Conservation (phyloP, 2,329 filamentous ascomycete genomes). For the Aspergillus sclerotialis region DNA sequence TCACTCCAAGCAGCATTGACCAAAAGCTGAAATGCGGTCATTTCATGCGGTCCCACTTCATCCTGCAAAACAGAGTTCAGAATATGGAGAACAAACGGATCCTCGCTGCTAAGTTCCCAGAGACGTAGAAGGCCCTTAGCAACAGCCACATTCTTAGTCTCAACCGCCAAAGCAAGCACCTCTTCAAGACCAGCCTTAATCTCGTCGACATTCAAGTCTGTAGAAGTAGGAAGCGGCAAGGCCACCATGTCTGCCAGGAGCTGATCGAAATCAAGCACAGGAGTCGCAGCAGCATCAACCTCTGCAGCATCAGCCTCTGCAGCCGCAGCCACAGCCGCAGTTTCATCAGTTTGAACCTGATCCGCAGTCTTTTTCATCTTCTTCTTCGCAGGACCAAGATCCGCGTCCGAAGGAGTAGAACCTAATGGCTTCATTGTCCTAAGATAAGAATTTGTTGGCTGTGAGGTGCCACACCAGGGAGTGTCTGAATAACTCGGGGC, state of each 20-base stretch:
- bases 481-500: slow-evolving; percentile 70
- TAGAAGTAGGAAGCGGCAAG: slow-evolving; percentile 14
- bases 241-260: slow-evolving; percentile 12
- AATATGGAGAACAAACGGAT: slow-evolving; percentile 25
- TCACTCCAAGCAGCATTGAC: slow-evolving; percentile 22
- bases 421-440: slow-evolving; percentile 80
- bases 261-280: slow-evolving; percentile 2
- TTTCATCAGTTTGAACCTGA: too few species aligned
- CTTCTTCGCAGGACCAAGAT: slow-evolving; percentile 41
- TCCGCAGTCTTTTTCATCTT: slow-evolving; percentile 34
- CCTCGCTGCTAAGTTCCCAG: slow-evolving; percentile 20
- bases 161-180: slow-evolving; percentile 21
- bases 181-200: slow-evolving; percentile 19
- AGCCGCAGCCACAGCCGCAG: not conserved
- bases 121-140: slow-evolving; percentile 21
- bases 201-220: slow-evolving; percentile 21
- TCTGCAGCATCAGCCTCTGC: not conserved
- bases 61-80: slow-evolving; percentile 22
- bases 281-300: not conserved
- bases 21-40: slow-evolving; percentile 22
- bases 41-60: slow-evolving; percentile 18
- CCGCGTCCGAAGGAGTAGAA: slow-evolving; percentile 57
- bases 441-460: slow-evolving; percentile 64
- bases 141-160: slow-evolving; percentile 21
- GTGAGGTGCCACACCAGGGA: slow-evolving; percentile 50